phyloP scores from a whole-genome alignment of 192 early-diverging fungal genomes.

The Dissophora ornata region DNA sequence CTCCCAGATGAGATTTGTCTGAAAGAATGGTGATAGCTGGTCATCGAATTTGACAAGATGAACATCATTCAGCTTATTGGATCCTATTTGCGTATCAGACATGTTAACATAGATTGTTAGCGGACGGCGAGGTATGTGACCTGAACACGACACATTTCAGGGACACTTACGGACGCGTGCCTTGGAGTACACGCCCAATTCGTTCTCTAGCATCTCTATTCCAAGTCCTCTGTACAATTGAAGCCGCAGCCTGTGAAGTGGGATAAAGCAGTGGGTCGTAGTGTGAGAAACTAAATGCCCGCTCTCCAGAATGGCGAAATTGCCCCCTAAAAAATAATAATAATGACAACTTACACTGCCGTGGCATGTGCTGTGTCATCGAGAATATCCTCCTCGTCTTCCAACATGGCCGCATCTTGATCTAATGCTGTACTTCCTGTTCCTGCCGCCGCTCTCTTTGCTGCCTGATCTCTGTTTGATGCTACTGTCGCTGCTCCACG shows the following conservation, averaged over 20 bases:
- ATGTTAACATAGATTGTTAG: no score
- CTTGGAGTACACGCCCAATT: slow-evolving; percentile 38
- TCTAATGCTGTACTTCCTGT: not conserved
- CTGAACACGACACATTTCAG: no score
- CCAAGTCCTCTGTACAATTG: slow-evolving; percentile 55
- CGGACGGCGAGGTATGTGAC: no score
- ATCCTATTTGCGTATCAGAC: slow-evolving; percentile 17
- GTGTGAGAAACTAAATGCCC: not conserved
- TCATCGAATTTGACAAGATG: slow-evolving; percentile 44
- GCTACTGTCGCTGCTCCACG: not conserved
- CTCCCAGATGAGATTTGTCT: slow-evolving; percentile 53
- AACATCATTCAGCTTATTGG: slow-evolving; percentile 24
- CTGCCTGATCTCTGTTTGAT: not conserved
- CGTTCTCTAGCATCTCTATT: slow-evolving; percentile 55
- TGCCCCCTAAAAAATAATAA: no score
- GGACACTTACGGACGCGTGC: slow-evolving; percentile 54
- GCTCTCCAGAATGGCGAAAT: no score
- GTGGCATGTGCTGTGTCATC: slow-evolving; percentile 39
- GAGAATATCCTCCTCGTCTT: slow-evolving; percentile 27
- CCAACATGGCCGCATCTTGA: slow-evolving; percentile 6
- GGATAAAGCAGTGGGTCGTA: not conserved
- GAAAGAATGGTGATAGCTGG: slow-evolving; percentile 36
- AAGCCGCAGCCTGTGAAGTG: slow-evolving; percentile 30
- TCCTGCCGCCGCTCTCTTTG: not conserved
- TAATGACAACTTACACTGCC: slow-evolving; percentile 34